phyloP scores from a whole-genome alignment of 768 basidiomycete species.

The Lactarius vividus region DNA sequence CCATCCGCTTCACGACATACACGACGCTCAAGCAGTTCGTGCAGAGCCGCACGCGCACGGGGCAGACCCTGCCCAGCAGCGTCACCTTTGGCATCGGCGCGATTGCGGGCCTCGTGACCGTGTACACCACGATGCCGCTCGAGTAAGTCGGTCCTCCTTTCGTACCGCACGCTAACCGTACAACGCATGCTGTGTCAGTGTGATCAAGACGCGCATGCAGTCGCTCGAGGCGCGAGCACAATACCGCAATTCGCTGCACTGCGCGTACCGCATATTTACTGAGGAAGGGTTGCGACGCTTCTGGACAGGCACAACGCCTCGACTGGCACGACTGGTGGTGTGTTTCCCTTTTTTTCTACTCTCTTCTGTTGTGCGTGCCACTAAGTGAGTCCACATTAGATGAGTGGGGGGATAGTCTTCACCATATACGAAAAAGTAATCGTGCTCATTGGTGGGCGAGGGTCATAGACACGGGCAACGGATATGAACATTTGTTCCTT shows the following conservation, averaged over 20 bases:
- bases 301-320: conserved; percentile 95
- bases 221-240: conserved; percentile 76
- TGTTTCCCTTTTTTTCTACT: conserved; percentile 33
- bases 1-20: conserved; percentile 94
- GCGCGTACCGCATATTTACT: conserved; percentile 89
- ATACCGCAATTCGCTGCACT: conserved; percentile 94
- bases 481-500: neutral
- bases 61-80: conserved; percentile 77
- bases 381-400: conserved; percentile 42
- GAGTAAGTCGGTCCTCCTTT: conserved; percentile 46
- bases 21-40: conserved; percentile 92
- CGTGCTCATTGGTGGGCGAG: conserved; percentile 41
- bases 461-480: conserved; percentile 17
- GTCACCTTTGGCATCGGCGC: conserved; percentile 96
- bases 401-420: conserved; percentile 92
- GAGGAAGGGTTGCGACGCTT: conserved; percentile 92
- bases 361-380: neutral
- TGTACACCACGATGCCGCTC: conserved; percentile 85
- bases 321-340: conserved; percentile 81
- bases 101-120: conserved; percentile 91
- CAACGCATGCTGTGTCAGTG: conserved; percentile 44
- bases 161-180: neutral
- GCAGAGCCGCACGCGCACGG: conserved; percentile 77
- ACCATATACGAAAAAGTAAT: conserved; percentile 88
- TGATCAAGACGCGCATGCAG: conserved; percentile 99